Base-by-base conservation (phyloP, 352 stramenopile species). In the Peronospora farinosa region DNA sequence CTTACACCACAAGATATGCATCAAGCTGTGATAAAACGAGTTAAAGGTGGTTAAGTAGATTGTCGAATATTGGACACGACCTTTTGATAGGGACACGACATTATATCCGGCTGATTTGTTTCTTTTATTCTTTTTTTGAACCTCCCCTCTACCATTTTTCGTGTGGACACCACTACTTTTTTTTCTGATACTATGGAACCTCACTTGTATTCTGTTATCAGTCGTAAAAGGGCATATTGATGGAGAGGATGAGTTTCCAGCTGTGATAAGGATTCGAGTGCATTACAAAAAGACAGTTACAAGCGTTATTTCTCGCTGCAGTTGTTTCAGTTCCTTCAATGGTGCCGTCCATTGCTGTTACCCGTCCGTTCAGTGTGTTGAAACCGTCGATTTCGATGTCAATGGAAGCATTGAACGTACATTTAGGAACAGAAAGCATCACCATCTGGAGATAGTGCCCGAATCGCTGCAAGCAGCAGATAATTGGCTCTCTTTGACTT, bases 1-100 rank as follows among this genome's bases (percentile, higher is more conserved):
- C 36, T 83, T 11, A 82, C 67, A 5, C 71, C 72, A 33, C 60
- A 61, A 23, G 57, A 83, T 28, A 79, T 88, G 59, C 60, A 81
- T 33, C 54, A 70, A 35, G 47, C 57, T 9, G 61, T 87, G 7
- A 72, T 69, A 13, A 57, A 76, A 7, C 49, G 48, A 25, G 38
- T 57, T 3, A 45, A 44, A 33, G 11, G 8, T 8, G 1, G 21
- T 10, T 43, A 57, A 12, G 60, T 21, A 21, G 19, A 21, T 21
- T 21, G 19, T 21, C 19, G 19, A 21, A 21, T 21, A 10, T 31
- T 10, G 1, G 8, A 5, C 27, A 30, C 27, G 19, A 21, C 8
- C 27, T 31, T 5, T 27, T 41, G 7, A 11, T 25, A 27, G 5
- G 21, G 4, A 40, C 33, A 10, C 33, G 33, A 13, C 23, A n/a